Evolutionary conservation across 2,329 filamentous ascomycete species (phyloP).

Genomic region (Herpomyces periplanetae): DNA sequence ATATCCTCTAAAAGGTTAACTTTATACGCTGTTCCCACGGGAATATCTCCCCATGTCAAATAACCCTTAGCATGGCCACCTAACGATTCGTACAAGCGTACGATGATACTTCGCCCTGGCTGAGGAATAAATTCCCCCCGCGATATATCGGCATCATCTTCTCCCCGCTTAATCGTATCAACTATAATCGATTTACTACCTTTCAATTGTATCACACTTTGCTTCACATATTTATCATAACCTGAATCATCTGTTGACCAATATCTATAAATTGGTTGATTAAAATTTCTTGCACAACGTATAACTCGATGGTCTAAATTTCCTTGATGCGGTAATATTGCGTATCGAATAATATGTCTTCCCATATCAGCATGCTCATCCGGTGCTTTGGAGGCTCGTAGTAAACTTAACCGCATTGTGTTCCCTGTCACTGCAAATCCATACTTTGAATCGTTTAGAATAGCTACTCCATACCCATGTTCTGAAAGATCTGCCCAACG

Average conservation of each 20-base stretch:
- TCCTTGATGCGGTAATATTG: conserved; percentile 49
- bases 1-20: too few species aligned
- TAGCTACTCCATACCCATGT: conserved; percentile 51
- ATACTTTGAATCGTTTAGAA: conserved; percentile 83
- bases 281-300: conserved; percentile 55
- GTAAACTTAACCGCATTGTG: conserved; percentile 50
- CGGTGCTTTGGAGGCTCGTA: conserved; percentile 61
- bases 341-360: conserved; percentile 45
- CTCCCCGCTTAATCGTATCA: conserved; percentile 59
- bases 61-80: too few species aligned
- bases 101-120: too few species aligned
- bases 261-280: conserved; percentile 20
- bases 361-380: conserved; percentile 82
- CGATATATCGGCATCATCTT: conserved; percentile 11
- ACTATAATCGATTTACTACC: conserved; percentile 16
- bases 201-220: neutral
- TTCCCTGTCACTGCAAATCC: conserved; percentile 68
- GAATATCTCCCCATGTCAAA: too few species aligned
- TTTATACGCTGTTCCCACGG: too few species aligned
- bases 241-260: neutral
- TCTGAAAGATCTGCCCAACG: conserved; percentile 74
- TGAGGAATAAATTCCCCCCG: too few species aligned
- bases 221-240: too few species aligned
- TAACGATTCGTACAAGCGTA: too few species aligned
- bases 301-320: conserved; percentile 29